Evolutionary conservation across 257 asterid species (phyloP), one percentile per base, ranked within the genome.

Genomic region (Nicotiana undulata): DNA sequence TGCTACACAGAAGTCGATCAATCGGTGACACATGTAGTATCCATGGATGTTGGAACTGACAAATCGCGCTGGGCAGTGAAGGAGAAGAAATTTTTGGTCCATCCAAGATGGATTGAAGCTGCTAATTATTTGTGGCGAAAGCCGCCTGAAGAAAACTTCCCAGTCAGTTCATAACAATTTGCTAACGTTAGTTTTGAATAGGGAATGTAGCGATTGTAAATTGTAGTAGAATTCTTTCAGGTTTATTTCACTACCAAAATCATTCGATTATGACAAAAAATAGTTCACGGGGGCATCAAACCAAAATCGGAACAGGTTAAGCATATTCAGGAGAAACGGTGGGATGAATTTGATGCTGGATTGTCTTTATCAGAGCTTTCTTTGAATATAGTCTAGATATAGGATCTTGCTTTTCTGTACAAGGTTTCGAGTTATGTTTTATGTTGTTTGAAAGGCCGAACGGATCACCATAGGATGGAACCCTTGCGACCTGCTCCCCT

Each of bases 91-190:
- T 88, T 85, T 85, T 81, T 94, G 83, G 97, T 94, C 29, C 88
- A 84, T 83, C 97, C 98, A 1, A 79, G 81, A 52, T 92, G 98
- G 98, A 85, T 92, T 53, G 94, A 92, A 68, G 95, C 98, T 79
- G 86, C 94, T 81, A 88, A 87, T 70, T 92, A 85, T 84, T 60
- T 87, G 46, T 94, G 97, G 97, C 79, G 81, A 82, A 92, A 81
- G 89, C 95, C 88, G 75, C 90, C 97, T 0, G 98, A 94, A 88
- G 93, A 90, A 37, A 86, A 88, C 22, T 92, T 86, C 80, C 88
- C 90, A 3, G 91, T 89, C 18, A 80, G 60, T 84, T 86, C 32
- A 76, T 77, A 83, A 32, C 52, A 75, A 60, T 80, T 87, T 84
- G 85, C 74, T 79, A 44, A 63, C 76, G 22, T 63, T 46, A 10